These are phyloP conservation scores for Cladochytrium replicatum DNA, from an alignment of 192 early-diverging fungal genomes.

Conservation along the genomic window DNA sequence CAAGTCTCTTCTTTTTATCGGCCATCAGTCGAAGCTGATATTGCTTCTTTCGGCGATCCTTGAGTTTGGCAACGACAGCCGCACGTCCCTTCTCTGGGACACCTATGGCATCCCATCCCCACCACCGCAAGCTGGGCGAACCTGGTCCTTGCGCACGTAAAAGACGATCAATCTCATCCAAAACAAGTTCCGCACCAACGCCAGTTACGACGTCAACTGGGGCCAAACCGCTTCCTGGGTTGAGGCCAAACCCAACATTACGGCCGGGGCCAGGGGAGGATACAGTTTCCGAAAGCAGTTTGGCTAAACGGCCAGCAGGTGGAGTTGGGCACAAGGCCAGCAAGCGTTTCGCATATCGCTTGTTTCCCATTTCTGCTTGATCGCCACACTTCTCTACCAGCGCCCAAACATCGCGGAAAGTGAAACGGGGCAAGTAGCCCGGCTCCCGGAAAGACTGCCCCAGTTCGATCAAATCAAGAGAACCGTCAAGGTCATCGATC, in stretches of 20 bases:
- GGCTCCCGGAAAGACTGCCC: slow-evolving; percentile 23
- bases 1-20: not conserved
- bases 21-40: no score
- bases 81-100: no score
- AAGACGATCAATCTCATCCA: no score
- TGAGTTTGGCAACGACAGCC: no score
- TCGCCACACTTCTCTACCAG: slow-evolving; percentile 17
- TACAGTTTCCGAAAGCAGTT: no score
- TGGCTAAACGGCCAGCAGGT: no score
- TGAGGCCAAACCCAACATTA: no score
- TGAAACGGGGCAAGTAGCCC: slow-evolving; percentile 25
- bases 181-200: not conserved
- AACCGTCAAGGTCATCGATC: slow-evolving; percentile 9
- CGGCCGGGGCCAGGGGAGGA: no score
- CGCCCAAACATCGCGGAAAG: slow-evolving; percentile 16
- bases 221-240: not conserved
- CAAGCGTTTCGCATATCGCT: slow-evolving; percentile 15
- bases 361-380: slow-evolving; percentile 28
- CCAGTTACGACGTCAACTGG: not conserved
- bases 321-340: slow-evolving; percentile 27
- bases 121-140: no score
- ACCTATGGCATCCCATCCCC: no score
- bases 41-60: no score
- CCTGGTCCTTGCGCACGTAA: no score
- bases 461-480: slow-evolving; percentile 24